Evolutionary conservation across 495 filamentous ascomycete species (phyloP), one percentile per base, ranked within the genome.

Genomic region (Bathelium albidoporum): DNA sequence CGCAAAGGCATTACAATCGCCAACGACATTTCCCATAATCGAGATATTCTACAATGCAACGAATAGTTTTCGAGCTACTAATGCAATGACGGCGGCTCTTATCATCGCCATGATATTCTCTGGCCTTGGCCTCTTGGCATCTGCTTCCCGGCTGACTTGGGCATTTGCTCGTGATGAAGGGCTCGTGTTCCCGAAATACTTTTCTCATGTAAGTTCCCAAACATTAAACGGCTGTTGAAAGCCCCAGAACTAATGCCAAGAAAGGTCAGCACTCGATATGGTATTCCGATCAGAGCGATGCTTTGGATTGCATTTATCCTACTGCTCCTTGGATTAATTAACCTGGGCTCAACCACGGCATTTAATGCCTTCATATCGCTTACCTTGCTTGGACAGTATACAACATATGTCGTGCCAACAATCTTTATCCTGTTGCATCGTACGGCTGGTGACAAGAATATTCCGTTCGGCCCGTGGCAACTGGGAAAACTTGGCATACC

Each of bases 81-180:
- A 43, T 24, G 64, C 58, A 22, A 61, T 68, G 63, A 62, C 45
- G 2, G 28, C 63, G 2, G 29, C 65, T 18, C 2, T 28, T 2
- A 58, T 65, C 28, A 58, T 62, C 22, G 43, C 58, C 11, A 31
- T 55, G 36, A 67, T 64, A 18, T 45, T 67, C 31, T 55, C 61
- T 2, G 24, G 32, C 20, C 60, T 67, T 22, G 63, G 62, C n/a
- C 43, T 65, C 12, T 14, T 62, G 22, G 64, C 65, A 16, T 26
- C 36, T 32, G 28, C 36, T 11, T 65, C 58, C 1, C 58, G 62
- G 24, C 32, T 41, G 20, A 58, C 66, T 18, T 66, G 66, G 66
- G 64, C 66, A 20, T 68, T 68, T 32, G 59, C 66, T 22, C 59
- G 66, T 22, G 66, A 68, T 52, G 20, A 44, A 2, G 66, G 66